phyloP scores from a whole-genome alignment of 768 basidiomycete genomes.

The Lactarius hatsudake region DNA sequence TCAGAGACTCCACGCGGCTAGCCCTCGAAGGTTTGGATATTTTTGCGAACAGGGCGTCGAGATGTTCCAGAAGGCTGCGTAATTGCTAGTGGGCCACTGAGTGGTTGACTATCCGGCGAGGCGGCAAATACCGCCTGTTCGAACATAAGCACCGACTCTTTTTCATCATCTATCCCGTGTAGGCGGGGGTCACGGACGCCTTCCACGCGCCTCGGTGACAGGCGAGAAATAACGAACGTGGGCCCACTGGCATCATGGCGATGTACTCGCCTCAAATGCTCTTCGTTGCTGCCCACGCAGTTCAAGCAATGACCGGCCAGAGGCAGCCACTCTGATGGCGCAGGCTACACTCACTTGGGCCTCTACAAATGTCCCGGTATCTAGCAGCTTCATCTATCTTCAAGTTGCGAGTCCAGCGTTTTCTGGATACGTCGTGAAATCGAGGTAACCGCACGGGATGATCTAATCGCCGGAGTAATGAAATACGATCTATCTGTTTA shows the following conservation, averaged over 20 bases:
- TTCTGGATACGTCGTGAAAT: slow-evolving; percentile 1
- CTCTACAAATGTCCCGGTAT: neutral
- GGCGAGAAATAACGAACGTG: slow-evolving; percentile 2
- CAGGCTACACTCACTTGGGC: neutral
- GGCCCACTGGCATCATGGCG: neutral
- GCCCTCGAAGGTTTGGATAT: neutral
- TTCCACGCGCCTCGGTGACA: neutral
- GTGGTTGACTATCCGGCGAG: neutral
- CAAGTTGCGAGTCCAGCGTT: no score
- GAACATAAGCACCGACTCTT: neutral
- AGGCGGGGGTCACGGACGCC: neutral
- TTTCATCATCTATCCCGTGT: neutral
- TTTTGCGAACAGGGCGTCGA: neutral
- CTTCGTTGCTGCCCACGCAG: neutral
- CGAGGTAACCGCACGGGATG: neutral
- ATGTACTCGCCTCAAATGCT: neutral
- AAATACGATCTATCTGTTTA: no score
- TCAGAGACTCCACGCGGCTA: neutral
- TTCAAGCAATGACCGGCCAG: neutral
- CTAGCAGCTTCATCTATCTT: neutral
- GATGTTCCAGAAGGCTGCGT: neutral
- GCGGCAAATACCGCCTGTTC: neutral
- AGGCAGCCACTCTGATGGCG: neutral
- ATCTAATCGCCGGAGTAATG: no score
- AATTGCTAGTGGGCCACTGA: neutral